phyloP scores from a whole-genome alignment of 2,329 filamentous ascomycete genomes.

The Didymella segeticola region DNA sequence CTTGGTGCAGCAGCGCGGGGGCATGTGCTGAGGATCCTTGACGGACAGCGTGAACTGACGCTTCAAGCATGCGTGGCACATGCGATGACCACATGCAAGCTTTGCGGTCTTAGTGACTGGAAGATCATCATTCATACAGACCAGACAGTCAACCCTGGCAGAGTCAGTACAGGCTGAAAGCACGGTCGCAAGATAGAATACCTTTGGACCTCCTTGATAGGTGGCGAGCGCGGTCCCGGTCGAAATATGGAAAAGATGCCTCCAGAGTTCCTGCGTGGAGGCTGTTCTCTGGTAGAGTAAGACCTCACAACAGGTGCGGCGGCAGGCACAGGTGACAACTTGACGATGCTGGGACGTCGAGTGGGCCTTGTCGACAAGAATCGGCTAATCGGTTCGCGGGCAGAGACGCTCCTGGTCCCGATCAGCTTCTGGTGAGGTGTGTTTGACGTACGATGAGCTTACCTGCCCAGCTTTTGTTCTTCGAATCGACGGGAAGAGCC shows the following conservation, averaged over 20 bases:
- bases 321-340: slow-evolving; percentile 30
- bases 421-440: slow-evolving; percentile 22
- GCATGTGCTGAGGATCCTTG: slow-evolving; percentile 81
- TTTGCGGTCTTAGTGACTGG: slow-evolving; percentile 69
- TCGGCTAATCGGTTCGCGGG: slow-evolving; percentile 39
- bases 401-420: slow-evolving; percentile 35
- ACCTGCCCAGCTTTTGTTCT: slow-evolving; percentile 41
- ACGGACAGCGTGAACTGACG: slow-evolving; percentile 77
- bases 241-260: slow-evolving; percentile 46
- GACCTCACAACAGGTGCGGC: slow-evolving; percentile 34
- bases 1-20: slow-evolving; percentile 78
- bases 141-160: slow-evolving; percentile 72
- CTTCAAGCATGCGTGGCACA: slow-evolving; percentile 80
- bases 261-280: slow-evolving; percentile 40
- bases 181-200: background rate
- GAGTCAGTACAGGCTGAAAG: background rate
- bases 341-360: slow-evolving; percentile 41
- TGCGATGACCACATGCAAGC: slow-evolving; percentile 78
- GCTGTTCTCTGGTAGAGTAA: slow-evolving; percentile 36
- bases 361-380: slow-evolving; percentile 38
- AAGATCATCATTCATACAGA: slow-evolving; percentile 72
- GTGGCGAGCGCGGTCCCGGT: slow-evolving; percentile 30
- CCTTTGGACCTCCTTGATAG: slow-evolving; percentile 38
- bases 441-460: slow-evolving; percentile 1
- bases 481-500: slow-evolving; percentile 40